These are phyloP conservation scores for Austroboletus eburneus DNA, from an alignment of 768 basidiomycete genomes.

Conservation along the genomic window DNA sequence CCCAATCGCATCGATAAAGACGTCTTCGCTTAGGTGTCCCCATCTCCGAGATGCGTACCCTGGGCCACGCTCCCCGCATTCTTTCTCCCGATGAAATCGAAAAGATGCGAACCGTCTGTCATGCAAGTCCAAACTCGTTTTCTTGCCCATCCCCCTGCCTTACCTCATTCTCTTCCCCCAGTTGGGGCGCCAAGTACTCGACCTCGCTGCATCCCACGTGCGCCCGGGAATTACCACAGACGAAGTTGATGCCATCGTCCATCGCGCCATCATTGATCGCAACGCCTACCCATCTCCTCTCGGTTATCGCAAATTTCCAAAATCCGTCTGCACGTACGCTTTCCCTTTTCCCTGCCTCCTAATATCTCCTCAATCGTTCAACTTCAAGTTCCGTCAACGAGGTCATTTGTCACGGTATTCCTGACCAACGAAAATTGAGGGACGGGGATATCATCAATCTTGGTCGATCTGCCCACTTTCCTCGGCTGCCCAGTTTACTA, in stretches of 20 bases:
- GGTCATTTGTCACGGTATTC: constrained; percentile 95
- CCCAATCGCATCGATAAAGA: not conserved
- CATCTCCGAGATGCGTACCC: constrained; percentile 50
- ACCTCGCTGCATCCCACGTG: constrained; percentile 81
- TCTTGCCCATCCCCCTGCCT: not conserved
- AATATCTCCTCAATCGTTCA: constrained; percentile 3
- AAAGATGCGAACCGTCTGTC: constrained; percentile 84
- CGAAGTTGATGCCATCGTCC: constrained; percentile 90
- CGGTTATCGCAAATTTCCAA: constrained; percentile 88
- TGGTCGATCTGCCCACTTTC: constrained; percentile 41
- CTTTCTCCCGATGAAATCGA: constrained; percentile 73
- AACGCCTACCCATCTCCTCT: constrained; percentile 93
- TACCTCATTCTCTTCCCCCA: constrained; percentile 29
- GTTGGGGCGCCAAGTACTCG: constrained; percentile 91
- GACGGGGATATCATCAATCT: constrained; percentile 98
- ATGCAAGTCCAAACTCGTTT: constrained; percentile 48
- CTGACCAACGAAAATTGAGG: constrained; percentile 74
- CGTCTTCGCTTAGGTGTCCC: constrained; percentile 46
- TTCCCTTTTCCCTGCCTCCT: constrained; percentile 13
- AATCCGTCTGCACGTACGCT: constrained; percentile 92
- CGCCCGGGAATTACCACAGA: constrained; percentile 94
- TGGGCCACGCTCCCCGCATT: constrained; percentile 61
- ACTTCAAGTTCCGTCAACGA: constrained; percentile 80
- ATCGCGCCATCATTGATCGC: constrained; percentile 85
- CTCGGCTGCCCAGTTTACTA: constrained; percentile 12